Evolutionary conservation across 164 flowering plant genomes (phyloP).

Genomic region (Taxillus chinensis): DNA sequence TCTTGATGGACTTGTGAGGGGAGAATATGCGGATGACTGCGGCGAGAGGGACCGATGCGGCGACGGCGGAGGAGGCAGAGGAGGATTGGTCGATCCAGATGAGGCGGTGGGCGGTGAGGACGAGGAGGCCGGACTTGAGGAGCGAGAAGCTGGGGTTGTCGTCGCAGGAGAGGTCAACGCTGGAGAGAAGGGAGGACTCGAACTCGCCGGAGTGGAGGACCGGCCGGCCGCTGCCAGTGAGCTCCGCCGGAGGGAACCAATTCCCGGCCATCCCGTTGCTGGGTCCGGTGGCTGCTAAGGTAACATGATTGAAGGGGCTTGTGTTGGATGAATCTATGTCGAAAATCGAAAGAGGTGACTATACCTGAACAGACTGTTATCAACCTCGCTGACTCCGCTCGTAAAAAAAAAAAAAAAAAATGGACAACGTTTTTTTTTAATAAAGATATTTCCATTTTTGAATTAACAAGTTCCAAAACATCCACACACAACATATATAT

Average conservation of each 20-base stretch:
- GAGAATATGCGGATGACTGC: slow-evolving; percentile 51
- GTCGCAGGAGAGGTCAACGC: slow-evolving; percentile 62
- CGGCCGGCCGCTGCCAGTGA: slow-evolving; percentile 74
- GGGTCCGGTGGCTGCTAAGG: not conserved
- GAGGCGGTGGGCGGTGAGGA: slow-evolving; percentile 80
- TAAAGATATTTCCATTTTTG: no score
- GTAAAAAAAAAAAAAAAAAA: no score
- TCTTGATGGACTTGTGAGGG: slow-evolving; percentile 58
- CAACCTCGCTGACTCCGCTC: no score
- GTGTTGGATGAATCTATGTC: no score
- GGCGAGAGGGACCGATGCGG: slow-evolving; percentile 40
- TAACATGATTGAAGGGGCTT: no score
- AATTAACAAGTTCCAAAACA: no score
- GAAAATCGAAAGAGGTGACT: no score
- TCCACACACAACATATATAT: no score
- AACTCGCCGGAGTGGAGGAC: slow-evolving; percentile 50
- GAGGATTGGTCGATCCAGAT: slow-evolving; percentile 44
- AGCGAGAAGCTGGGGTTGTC: slow-evolving; percentile 34
- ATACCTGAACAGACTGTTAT: no score
- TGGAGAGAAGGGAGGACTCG: slow-evolving; percentile 54
- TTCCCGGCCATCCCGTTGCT: slow-evolving; percentile 32
- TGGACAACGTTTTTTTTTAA: no score
- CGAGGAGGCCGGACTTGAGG: slow-evolving; percentile 51
- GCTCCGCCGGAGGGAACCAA: slow-evolving; percentile 39
- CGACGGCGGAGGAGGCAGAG: slow-evolving; percentile 5